Conservation (phyloP, 305 asterid genomes). For the Caryopteris hybrid region DNA sequence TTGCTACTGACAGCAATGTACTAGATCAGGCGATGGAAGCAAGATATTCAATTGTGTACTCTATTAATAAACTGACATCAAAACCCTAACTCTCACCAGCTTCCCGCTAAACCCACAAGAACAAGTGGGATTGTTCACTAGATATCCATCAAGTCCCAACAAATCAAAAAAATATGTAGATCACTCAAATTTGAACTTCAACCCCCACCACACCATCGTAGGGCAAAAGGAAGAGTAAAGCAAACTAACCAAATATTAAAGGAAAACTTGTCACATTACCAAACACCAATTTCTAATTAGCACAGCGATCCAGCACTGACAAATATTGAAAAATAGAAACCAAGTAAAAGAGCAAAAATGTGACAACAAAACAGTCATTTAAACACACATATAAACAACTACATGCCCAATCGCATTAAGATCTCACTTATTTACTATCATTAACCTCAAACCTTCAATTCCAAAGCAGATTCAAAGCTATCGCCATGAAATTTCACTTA, state of each 20-base stretch:
- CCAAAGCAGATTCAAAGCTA: conserved; percentile 19
- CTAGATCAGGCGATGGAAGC: conserved; percentile 6
- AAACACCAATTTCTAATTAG: conserved; percentile 1
- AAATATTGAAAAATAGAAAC: not conserved
- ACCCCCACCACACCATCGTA: not conserved
- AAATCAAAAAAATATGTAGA: conserved; percentile 18
- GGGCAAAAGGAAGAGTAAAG: not conserved
- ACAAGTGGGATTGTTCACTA: not conserved
- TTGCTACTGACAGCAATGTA: not conserved
- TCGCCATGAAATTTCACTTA: not conserved
- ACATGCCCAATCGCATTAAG: conserved; percentile 15
- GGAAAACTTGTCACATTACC: not conserved
- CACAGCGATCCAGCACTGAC: conserved; percentile 11
- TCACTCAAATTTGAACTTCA: conserved; percentile 17
- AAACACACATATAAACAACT: not conserved
- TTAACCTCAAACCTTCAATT: conserved; percentile 11
- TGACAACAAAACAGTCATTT: not conserved
- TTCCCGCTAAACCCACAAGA: conserved; percentile 10
- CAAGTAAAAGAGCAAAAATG: not conserved
- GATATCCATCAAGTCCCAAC: not conserved
- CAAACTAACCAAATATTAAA: conserved; percentile 1
- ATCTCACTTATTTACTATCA: conserved; percentile 25
- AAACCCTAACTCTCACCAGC: conserved; percentile 19
- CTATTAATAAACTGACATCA: not conserved
- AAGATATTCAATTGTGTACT: not conserved